Percentiles rank a stretch among this genome's conserved stretches.
These are phyloP conservation scores for Curvularia spicifera DNA, from an alignment of 2,329 filamentous ascomycete genomes.

Conservation along the genomic window DNA sequence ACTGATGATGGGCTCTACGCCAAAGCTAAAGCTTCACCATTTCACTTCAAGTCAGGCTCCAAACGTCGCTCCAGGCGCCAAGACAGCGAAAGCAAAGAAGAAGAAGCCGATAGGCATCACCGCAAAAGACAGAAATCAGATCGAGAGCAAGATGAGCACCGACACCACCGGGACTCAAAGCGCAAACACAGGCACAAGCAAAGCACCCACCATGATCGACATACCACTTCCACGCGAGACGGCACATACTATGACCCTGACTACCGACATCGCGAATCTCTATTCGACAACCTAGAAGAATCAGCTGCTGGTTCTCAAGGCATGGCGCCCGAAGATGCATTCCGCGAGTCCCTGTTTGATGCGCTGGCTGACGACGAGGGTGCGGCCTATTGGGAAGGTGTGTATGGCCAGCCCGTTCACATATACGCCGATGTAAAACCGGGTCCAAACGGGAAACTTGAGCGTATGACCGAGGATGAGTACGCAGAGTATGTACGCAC, in stretches of 20 bases:
- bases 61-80: conserved; percentile 30
- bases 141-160: conserved; percentile 13
- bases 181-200: conserved; percentile 31
- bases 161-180: conserved; percentile 21
- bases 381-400: conserved; percentile 89
- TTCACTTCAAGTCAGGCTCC: conserved; percentile 49
- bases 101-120: conserved; percentile 7
- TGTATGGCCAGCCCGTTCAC: conserved; percentile 97
- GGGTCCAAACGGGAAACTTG: conserved; percentile 65
- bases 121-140: conserved; percentile 26
- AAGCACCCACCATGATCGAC: conserved; percentile 23
- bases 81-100: conserved; percentile 19
- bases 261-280: conserved; percentile 40
- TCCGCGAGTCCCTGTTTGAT: conserved; percentile 93
- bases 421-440: conserved; percentile 68
- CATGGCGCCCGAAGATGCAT: conserved; percentile 71
- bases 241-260: conserved; percentile 44
- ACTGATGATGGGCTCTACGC: conserved; percentile 30
- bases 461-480: conserved; percentile 90
- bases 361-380: conserved; percentile 97
- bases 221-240: conserved; percentile 35
- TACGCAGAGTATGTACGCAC: conserved; percentile 84
- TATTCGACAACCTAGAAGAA: conserved; percentile 38
- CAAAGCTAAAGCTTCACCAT: conserved; percentile 42
- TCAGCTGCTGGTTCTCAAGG: conserved; percentile 44